phyloP scores from a whole-genome alignment of 1,284 basidiomycete genomes.

The Ceratobasidium sp. region DNA sequence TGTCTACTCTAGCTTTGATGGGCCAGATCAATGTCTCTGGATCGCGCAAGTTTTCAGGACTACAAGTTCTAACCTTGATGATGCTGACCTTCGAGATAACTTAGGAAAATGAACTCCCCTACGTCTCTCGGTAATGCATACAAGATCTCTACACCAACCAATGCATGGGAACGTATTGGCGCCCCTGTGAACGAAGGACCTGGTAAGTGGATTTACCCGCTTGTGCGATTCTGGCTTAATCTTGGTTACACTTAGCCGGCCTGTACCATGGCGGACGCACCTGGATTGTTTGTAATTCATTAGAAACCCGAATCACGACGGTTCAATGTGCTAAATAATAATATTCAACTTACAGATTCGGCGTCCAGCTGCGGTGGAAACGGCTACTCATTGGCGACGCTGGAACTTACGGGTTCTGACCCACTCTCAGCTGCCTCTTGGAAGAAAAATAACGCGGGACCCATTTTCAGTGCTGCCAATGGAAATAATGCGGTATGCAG shows the following conservation, averaged over 20 bases:
- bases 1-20: constrained; percentile 60
- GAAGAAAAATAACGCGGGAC: constrained; percentile 49
- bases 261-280: constrained; percentile 41
- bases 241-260: neutral
- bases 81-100: constrained; percentile 43
- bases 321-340: too few species aligned
- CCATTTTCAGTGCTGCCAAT: constrained; percentile 36
- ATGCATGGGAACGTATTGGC: constrained; percentile 46
- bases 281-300: constrained; percentile 44
- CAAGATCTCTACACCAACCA: constrained; percentile 60
- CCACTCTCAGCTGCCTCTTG: constrained; percentile 58
- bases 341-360: constrained; percentile 43
- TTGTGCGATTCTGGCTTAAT: neutral
- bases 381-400: constrained; percentile 49
- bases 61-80: neutral
- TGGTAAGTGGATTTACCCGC: constrained; percentile 26
- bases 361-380: constrained; percentile 43
- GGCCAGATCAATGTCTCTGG: constrained; percentile 58
- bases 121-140: constrained; percentile 59
- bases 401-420: constrained; percentile 59
- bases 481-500: constrained; percentile 49
- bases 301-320: too few species aligned
- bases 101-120: constrained; percentile 57
- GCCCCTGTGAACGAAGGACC: constrained; percentile 45
- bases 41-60: constrained; percentile 55